Conservation (phyloP, 2,329 filamentous ascomycete species). For the Metarhizium sp. region DNA sequence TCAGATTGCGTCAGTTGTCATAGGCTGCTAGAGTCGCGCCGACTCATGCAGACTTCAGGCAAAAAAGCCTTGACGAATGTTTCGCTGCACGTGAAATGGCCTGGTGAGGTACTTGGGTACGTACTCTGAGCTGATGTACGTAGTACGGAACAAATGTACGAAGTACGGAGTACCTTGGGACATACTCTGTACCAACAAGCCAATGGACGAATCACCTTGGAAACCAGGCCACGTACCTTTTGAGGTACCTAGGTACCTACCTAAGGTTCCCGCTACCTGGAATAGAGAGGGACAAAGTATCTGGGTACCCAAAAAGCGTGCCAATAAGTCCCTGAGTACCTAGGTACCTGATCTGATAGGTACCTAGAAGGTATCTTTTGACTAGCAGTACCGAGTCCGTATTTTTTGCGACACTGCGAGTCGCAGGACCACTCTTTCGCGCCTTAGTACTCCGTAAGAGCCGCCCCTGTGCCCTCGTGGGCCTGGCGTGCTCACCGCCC, state of each 20-base stretch:
- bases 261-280: neutral
- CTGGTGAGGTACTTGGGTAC: neutral
- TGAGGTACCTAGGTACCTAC: neutral
- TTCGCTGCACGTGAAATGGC: neutral
- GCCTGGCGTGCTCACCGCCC: slow-evolving; percentile 1
- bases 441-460: neutral
- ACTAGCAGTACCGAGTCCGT: neutral
- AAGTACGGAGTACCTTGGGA: neutral
- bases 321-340: neutral
- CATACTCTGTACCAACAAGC: too few species aligned
- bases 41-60: slow-evolving; percentile 1
- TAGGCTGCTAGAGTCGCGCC: slow-evolving; percentile 3
- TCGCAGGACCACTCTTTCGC: neutral
- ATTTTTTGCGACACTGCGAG: neutral
- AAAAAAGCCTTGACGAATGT: slow-evolving; percentile 1
- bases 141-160: too few species aligned
- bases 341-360: neutral
- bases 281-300: neutral
- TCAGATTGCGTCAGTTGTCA: slow-evolving; percentile 1
- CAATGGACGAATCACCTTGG: too few species aligned
- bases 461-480: neutral
- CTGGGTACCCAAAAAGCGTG: too few species aligned
- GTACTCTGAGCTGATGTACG: neutral
- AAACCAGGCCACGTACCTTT: too few species aligned
- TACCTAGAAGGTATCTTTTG: neutral